These are phyloP conservation scores for Bromus sterilis DNA, from an alignment of 176 grass and related monocot genomes.

Conservation along the genomic window DNA sequence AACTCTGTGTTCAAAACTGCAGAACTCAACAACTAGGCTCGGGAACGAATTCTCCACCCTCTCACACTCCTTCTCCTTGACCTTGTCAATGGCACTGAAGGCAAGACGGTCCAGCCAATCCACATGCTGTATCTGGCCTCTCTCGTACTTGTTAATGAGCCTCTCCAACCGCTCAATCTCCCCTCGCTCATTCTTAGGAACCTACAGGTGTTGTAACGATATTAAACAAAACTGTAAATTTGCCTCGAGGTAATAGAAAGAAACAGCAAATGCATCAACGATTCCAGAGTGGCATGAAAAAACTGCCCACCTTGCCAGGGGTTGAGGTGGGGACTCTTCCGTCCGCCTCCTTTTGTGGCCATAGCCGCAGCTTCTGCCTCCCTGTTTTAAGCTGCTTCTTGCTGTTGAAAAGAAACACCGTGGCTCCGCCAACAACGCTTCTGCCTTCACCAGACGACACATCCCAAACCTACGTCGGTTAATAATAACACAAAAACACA, in stretches of 20 bases:
- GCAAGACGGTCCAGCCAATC: conserved; percentile 94
- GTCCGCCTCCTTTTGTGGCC: conserved; percentile 73
- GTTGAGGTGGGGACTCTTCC: conserved; percentile 81
- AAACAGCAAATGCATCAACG: neutral
- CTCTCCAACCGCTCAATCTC: conserved; percentile 90
- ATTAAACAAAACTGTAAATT: neutral
- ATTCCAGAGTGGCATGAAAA: neutral
- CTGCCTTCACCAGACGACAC: conserved; percentile 53
- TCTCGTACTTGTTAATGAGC: conserved; percentile 92
- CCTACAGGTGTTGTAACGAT: too few relatives aligned
- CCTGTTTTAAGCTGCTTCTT: conserved; percentile 92
- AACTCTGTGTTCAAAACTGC: conserved; percentile 89
- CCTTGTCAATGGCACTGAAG: conserved; percentile 74
- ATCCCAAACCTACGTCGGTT: conserved; percentile 61
- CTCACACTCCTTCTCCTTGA: conserved; percentile 61
- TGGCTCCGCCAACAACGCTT: conserved; percentile 57
- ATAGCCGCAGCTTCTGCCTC: conserved; percentile 70
- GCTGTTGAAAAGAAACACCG: conserved; percentile 87
- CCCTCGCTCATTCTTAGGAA: conserved; percentile 73
- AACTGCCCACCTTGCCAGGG: conserved; percentile 64
- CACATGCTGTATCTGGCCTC: conserved; percentile 84
- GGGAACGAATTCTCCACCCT: conserved; percentile 57
- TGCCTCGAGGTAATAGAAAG: neutral
- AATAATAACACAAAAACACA: neutral
- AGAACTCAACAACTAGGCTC: conserved; percentile 77